Evolutionary conservation across 768 basidiomycete genomes (phyloP).

Genomic region (Panus rudis): DNA sequence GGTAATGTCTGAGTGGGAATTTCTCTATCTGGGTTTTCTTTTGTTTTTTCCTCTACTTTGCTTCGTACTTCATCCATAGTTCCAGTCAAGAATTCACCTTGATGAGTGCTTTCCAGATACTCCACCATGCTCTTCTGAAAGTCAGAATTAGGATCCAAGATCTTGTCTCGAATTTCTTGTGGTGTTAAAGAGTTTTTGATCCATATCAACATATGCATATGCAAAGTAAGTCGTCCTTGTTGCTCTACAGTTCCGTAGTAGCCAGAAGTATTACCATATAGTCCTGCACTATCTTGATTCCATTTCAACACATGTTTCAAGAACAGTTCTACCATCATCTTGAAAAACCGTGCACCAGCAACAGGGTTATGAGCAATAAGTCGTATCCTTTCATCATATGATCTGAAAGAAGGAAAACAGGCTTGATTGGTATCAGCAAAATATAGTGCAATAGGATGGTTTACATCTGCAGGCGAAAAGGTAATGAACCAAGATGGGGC

Average conservation of each 20-base stretch:
- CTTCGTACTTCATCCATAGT: slow-evolving; percentile 4
- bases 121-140: slow-evolving; percentile 8
- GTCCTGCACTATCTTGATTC: neutral
- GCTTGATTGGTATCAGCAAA: slow-evolving; percentile 9
- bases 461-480: slow-evolving; percentile 27
- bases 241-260: slow-evolving; percentile 19
- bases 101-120: slow-evolving; percentile 11
- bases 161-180: slow-evolving; percentile 13
- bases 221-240: slow-evolving; percentile 17
- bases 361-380: slow-evolving; percentile 10
- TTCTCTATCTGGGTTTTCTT: too few species aligned
- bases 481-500: slow-evolving; percentile 32
- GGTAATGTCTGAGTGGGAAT: too few species aligned
- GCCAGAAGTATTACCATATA: slow-evolving; percentile 13
- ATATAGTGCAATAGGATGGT: slow-evolving; percentile 9
- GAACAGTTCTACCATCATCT: slow-evolving; percentile 12
- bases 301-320: slow-evolving; percentile 6
- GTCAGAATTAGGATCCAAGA: slow-evolving; percentile 6
- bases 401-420: too few species aligned
- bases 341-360: slow-evolving; percentile 15
- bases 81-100: slow-evolving; percentile 8
- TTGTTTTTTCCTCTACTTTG: too few species aligned
- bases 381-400: slow-evolving; percentile 1
- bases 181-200: slow-evolving; percentile 7
- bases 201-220: slow-evolving; percentile 17